Base-by-base conservation (phyloP, 2,329 filamentous ascomycete species). In the Metarhizium brunneum region DNA sequence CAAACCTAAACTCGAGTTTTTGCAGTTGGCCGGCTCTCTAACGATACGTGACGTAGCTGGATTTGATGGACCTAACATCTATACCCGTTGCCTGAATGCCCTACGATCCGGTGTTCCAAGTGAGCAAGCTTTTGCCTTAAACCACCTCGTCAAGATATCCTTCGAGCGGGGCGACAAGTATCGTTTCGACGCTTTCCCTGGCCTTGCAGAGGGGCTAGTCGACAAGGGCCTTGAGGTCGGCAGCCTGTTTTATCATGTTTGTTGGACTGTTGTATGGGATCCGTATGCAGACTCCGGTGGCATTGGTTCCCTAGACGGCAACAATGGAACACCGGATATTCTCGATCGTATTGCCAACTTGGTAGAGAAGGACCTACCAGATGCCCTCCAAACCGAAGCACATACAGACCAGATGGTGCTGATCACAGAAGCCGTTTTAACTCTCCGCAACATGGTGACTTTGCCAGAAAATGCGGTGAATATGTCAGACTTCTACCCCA, bases 381-480 rank as follows among this genome's bases (percentile, higher is more conserved):
- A 88, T 59, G 82, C 90, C 63, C 77, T 96, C 30, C 82, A 92
- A 59, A 83, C 90, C 0, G 83, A 83, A 35, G 79, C 85, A 6
- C 89, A 88, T 61, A 79, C 82, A 14, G 85, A 91, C 59, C 76
- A 81, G 47, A 77, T 97, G 58, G 81, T 88, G 13, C 82, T 90
- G 60, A 80, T 95, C 59, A 92, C 87, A 29, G 92, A 97, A 70
- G 91, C 94, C 2, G 85, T 87, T 20, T 76, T 97, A 50, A 92
- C 95, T 18, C 78, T 97, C 47, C 84, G 94, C 53, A 99, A 99
- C 69, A 96, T 99, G 91, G 86, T 92, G n/a, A 88, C 95, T 70
- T 76, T 96, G 20, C 83, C 86, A 25, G 91, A 96, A 59, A 99
- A 99, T 66, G 92, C 92, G 0, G 73, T 80, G 29, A 94, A 91